phyloP scores from a whole-genome alignment of 352 stramenopile genomes.

The Pythium angustatum region DNA sequence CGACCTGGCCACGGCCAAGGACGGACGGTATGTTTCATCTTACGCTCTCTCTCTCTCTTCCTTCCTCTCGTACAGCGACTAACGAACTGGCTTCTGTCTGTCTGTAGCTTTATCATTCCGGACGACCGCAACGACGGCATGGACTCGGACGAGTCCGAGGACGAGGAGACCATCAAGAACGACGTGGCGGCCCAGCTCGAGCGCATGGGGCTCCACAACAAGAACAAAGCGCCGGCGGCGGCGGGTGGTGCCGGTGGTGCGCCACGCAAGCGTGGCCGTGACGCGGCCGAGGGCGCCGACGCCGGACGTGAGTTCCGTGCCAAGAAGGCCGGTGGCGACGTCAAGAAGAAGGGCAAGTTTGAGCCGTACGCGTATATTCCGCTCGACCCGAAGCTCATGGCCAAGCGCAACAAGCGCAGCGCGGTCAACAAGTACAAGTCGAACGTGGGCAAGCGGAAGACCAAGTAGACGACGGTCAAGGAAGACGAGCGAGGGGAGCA shows the following conservation, averaged over 20 bases:
- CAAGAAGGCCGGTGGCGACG: constrained; percentile 96
- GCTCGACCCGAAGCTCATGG: constrained; percentile 95
- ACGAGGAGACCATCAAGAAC: constrained; percentile 69
- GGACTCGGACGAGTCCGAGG: constrained; percentile 75
- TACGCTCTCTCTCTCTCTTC: not conserved
- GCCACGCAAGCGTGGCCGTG: constrained; percentile 63
- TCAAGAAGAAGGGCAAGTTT: constrained; percentile 97
- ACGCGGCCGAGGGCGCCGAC: constrained; percentile 46
- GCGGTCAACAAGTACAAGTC: constrained; percentile 77
- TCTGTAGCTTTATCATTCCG: constrained; percentile 73
- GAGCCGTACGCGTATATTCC: constrained; percentile 98
- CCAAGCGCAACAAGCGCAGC: constrained; percentile 84
- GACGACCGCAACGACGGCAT: constrained; percentile 55
- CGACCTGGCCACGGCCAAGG: constrained; percentile 91
- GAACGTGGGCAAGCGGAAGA: constrained; percentile 80
- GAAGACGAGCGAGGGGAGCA: not conserved
- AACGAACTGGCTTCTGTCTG: no score
- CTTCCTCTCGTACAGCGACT: no score
- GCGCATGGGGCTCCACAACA: constrained; percentile 79
- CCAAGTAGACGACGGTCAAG: constrained; percentile 20
- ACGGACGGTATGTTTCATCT: constrained; percentile 69
- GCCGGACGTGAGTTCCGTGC: constrained; percentile 92
- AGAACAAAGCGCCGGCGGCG: no score
- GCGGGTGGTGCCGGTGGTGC: constrained; percentile 20
- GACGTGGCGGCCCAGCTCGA: constrained; percentile 80